Base-by-base conservation (phyloP, 768 basidiomycete genomes). In the Pholiota microspora region DNA sequence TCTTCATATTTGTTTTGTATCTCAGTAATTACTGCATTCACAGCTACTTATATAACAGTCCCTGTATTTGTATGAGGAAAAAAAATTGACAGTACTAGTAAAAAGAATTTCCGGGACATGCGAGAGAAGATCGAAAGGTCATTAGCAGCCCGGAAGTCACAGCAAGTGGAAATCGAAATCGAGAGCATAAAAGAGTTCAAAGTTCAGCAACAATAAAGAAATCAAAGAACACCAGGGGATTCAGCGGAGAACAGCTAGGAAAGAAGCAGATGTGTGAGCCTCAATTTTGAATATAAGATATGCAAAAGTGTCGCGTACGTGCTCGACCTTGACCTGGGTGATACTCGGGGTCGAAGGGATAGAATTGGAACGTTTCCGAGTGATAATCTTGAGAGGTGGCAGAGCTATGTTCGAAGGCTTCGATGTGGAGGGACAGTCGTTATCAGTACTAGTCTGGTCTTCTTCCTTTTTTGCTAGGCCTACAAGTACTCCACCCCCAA, bases 401-500 rank as follows among this genome's bases (percentile, higher is more conserved):
- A 60, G 29, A 4, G 44, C 8, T 2, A 35, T 52, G 23, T 54
- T 49, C 13, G 34, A 35, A 25, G 52, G 48, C 23, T 58, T 51
- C 31, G 57, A 51, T 16, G 51, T 25, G 28, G 36, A 35, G 2
- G 49, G 24, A 46, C 55, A 49, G 31, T 53, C 16, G 25, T 40
- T 38, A 23, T 49, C 47, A 12, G 57, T 42, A 16, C 53, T 55
- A 13, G 44, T 27, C 18, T 24, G 47, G 21, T 56, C 46, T 6
- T 49, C 58, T 12, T 67, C 60, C 51, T 51, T 62, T 38, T 60
- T 50, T 15, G 34, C 54, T 45, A 81, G 56, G 77, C 79, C 75
- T 31, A 89, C 77, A 68, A 80, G 76, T n/a, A 89, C 88, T 2
- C 88, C 88, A 12, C 88, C 88, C 0, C 88, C 86, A 48, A 90